A percentile compares a stretch with the other conserved stretches of the same genome.
These are phyloP conservation scores for Cladosporium sp. DNA, from an alignment of 2,329 filamentous ascomycete species.

Conservation along the genomic window DNA sequence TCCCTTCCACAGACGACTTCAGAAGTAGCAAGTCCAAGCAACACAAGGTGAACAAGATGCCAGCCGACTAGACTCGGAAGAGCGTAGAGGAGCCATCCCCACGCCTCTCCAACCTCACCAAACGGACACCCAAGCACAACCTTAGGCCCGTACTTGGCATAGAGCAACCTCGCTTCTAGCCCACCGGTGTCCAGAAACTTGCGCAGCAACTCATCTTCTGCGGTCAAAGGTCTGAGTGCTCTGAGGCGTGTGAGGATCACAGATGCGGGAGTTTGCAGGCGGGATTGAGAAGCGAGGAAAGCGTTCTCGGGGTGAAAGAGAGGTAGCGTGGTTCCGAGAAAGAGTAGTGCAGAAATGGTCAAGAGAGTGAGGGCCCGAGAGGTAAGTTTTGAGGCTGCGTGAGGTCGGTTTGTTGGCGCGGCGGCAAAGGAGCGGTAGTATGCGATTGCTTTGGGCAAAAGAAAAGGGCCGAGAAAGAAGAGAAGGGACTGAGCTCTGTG, in stretches of 20 bases:
- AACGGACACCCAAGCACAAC: conserved; percentile 75
- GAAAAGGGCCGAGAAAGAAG: conserved; percentile 62
- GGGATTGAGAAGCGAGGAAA: conserved; percentile 71
- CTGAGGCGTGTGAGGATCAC: conserved; percentile 76
- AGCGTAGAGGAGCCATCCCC: conserved; percentile 74
- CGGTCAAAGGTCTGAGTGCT: conserved; percentile 54
- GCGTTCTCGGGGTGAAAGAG: conserved; percentile 72
- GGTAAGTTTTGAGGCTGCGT: conserved; percentile 52
- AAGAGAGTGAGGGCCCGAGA: conserved; percentile 59
- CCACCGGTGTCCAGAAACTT: conserved; percentile 59
- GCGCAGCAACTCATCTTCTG: conserved; percentile 61
- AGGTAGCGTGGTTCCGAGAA: conserved; percentile 62
- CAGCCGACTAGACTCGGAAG: conserved; percentile 67
- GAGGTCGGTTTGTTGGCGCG: conserved; percentile 35
- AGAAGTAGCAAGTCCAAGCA: conserved; percentile 71
- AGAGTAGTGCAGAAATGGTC: conserved; percentile 49
- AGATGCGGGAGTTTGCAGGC: conserved; percentile 79
- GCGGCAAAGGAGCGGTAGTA: conserved; percentile 57
- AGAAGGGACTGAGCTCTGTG: conserved; percentile 42
- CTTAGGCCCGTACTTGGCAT: conserved; percentile 75
- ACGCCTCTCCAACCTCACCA: conserved; percentile 46
- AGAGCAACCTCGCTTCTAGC: conserved; percentile 70
- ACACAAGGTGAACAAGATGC: conserved; percentile 73
- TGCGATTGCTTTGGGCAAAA: conserved; percentile 62
- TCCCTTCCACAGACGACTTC: conserved; percentile 59